Conservation (phyloP, 345 rosid genomes). For the Salix arbutifolia region DNA sequence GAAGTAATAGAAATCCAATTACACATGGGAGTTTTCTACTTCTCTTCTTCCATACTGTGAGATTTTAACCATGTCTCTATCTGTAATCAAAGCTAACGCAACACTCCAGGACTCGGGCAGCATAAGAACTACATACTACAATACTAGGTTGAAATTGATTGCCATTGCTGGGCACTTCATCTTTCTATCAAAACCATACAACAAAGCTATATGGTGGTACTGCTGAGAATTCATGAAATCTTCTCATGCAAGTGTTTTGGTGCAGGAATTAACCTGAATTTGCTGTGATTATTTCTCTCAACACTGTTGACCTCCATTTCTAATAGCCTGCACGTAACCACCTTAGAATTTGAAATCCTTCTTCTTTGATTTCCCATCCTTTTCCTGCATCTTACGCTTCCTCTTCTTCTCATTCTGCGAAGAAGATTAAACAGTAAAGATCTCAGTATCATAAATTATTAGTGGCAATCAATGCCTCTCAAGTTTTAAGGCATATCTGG, state of each 20-base stretch:
- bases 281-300: constrained; percentile 1
- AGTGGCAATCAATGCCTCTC: background rate
- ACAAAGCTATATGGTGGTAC: background rate
- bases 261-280: background rate
- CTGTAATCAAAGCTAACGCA: background rate
- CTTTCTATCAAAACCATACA: background rate
- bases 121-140: background rate
- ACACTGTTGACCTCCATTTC: background rate
- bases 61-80: background rate
- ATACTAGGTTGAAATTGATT: background rate
- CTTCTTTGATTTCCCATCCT: constrained; percentile 92
- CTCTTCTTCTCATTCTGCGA: constrained; percentile 89
- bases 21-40: background rate
- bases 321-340: background rate
- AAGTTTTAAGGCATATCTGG: background rate
- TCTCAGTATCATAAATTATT: background rate
- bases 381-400: constrained; percentile 87
- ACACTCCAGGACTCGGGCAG: background rate
- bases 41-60: background rate
- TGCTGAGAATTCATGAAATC: background rate
- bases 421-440: background rate
- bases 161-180: background rate
- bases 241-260: background rate
- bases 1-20: background rate
- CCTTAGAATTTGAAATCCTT: constrained; percentile 80